Conservation (phyloP, 495 filamentous ascomycete genomes). For the Rusavskia elegans region DNA sequence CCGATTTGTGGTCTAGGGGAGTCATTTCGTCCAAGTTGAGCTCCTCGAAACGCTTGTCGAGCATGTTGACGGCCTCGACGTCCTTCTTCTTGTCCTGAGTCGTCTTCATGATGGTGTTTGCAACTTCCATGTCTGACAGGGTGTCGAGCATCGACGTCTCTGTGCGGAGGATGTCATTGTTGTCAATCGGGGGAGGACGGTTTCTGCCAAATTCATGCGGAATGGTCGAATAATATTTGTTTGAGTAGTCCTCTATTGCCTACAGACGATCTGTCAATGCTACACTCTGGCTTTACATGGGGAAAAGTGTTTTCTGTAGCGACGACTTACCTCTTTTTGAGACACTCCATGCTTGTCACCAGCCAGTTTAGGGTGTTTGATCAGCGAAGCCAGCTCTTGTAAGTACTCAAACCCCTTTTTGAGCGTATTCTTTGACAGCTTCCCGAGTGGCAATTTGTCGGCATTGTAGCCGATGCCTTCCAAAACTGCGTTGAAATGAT, state of each 20-base stretch:
- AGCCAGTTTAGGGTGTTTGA: constrained; percentile 33
- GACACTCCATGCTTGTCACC: constrained; percentile 26
- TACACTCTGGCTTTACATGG: background rate
- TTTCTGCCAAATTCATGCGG: constrained; percentile 67
- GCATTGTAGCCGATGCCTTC: constrained; percentile 57
- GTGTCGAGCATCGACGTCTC: constrained; percentile 53
- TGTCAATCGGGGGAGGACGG: constrained; percentile 47
- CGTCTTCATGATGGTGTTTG: constrained; percentile 60
- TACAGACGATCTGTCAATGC: constrained; percentile 4
- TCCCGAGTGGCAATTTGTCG: constrained; percentile 65
- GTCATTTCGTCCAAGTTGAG: constrained; percentile 65
- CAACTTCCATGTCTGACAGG: constrained; percentile 68
- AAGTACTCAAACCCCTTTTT: constrained; percentile 52
- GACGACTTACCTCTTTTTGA: constrained; percentile 9
- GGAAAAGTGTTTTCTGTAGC: background rate
- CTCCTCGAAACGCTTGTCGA: constrained; percentile 56
- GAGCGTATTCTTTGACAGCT: constrained; percentile 64
- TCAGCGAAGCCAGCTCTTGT: constrained; percentile 53
- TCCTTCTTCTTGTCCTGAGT: constrained; percentile 23
- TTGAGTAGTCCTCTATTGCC: constrained; percentile 46
- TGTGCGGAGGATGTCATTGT: constrained; percentile 38
- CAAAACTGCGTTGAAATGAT: constrained; percentile 51
- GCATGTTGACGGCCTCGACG: constrained; percentile 24
- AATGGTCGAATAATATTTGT: constrained; percentile 65
- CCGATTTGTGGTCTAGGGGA: constrained; percentile 34